phyloP scores from a whole-genome alignment of 2,329 filamentous ascomycete genomes.

The Davidsoniella neocaledoniae region DNA sequence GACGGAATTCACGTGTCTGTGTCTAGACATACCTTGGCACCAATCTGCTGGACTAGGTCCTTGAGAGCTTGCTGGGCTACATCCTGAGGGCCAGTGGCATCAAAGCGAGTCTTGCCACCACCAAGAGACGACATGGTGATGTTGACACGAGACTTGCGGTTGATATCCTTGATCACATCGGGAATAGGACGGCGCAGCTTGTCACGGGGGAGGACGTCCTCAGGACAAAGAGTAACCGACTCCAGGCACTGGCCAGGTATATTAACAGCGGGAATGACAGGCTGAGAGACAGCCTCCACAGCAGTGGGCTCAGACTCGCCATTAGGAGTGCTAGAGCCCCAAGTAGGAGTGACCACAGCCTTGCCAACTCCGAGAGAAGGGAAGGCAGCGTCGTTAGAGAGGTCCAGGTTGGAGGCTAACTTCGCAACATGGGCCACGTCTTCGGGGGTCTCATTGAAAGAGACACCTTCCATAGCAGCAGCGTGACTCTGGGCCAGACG shows the following conservation, averaged over 20 bases:
- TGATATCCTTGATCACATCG: conserved; percentile 81
- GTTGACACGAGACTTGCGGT: conserved; percentile 75
- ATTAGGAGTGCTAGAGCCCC: conserved; percentile 5
- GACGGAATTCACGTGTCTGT: conserved; percentile 4
- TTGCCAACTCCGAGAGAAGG: conserved; percentile 36
- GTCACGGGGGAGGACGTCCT: conserved; percentile 57
- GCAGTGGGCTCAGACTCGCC: conserved; percentile 3
- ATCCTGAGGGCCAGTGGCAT: conserved; percentile 69
- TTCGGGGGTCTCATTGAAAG: conserved; percentile 44
- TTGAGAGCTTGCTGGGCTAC: conserved; percentile 76
- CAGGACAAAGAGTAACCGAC: conserved; percentile 53
- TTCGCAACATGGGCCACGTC: background rate
- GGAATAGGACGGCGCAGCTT: conserved; percentile 72
- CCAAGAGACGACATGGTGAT: conserved; percentile 62
- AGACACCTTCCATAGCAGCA: conserved; percentile 45
- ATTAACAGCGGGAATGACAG: conserved; percentile 26
- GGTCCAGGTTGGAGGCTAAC: conserved; percentile 39
- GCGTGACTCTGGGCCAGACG: conserved; percentile 31
- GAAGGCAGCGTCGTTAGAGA: conserved; percentile 79
- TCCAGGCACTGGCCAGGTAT: conserved; percentile 75
- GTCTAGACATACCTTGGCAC: conserved; percentile 52
- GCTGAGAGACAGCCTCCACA: background rate
- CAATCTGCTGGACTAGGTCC: conserved; percentile 76
- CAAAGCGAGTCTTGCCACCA: conserved; percentile 60
- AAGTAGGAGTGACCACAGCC: conserved; percentile 8